These are phyloP conservation scores for Phytopythium vexans DNA, from an alignment of 352 stramenopile genomes.

Conservation along the genomic window DNA sequence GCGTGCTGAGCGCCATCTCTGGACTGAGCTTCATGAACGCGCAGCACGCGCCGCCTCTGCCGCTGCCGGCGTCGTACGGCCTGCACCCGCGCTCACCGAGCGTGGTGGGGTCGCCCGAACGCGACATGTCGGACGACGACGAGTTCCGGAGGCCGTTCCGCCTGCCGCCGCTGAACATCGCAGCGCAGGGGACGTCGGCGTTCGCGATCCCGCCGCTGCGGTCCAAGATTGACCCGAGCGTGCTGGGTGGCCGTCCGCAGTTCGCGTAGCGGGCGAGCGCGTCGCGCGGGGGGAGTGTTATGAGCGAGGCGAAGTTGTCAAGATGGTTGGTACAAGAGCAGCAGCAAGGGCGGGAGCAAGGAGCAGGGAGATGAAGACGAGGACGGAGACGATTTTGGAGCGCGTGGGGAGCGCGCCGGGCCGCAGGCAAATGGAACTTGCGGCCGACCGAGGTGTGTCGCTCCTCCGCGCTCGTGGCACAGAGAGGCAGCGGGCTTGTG, in stretches of 20 bases:
- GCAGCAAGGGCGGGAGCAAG: conserved; percentile 2
- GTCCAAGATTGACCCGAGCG: conserved; percentile 74
- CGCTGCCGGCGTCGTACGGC: conserved; percentile 13
- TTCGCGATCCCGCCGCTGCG: conserved; percentile 72
- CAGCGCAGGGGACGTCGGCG: conserved; percentile 23
- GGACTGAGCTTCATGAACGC: conserved; percentile 52
- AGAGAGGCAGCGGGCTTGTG: neutral
- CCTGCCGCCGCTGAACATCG: conserved; percentile 61
- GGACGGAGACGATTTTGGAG: conserved; percentile 4
- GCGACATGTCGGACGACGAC: conserved; percentile 19
- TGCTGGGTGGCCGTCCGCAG: conserved; percentile 44
- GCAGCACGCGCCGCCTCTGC: conserved; percentile 35
- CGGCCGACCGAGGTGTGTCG: conserved; percentile 9
- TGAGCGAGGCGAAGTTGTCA: neutral
- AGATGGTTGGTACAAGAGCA: neutral
- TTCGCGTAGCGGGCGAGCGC: conserved; percentile 17
- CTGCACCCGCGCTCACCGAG: conserved; percentile 8
- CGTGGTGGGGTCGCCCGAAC: conserved; percentile 22
- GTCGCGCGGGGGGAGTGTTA: neutral
- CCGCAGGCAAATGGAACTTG: conserved; percentile 47
- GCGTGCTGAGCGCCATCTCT: conserved; percentile 43
- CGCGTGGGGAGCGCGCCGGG: conserved; percentile 1
- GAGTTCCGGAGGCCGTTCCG: conserved; percentile 17
- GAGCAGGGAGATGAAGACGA: conserved; percentile 7
- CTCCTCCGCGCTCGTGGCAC: conserved; percentile 2